A percentile compares a stretch with the other conserved stretches of the same genome.
Conservation (phyloP, 305 asterid genomes). For the Fraxinus sp. region DNA sequence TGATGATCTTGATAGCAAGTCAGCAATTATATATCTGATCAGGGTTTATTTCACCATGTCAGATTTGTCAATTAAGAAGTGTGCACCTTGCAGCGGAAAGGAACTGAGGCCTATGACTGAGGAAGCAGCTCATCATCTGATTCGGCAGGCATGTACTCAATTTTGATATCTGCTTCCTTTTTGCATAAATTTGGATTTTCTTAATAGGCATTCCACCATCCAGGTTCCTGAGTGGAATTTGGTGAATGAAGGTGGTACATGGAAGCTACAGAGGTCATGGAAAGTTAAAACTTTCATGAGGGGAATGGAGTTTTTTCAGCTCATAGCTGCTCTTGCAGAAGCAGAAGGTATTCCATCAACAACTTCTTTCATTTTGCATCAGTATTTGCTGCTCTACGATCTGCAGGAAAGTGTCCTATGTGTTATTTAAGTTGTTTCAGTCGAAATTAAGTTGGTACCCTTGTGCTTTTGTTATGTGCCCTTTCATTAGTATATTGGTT, state of each 20-base stretch:
- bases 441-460: neutral
- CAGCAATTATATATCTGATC: neutral
- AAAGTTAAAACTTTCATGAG: slow-evolving; percentile 79
- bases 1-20: neutral
- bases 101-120: slow-evolving; percentile 83
- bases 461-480: neutral
- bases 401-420: neutral
- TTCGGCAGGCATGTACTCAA: slow-evolving; percentile 42
- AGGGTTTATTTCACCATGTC: slow-evolving; percentile 24
- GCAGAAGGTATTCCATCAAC: slow-evolving; percentile 57
- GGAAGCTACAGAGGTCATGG: slow-evolving; percentile 80
- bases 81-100: slow-evolving; percentile 73
- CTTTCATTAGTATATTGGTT: neutral
- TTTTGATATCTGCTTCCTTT: neutral
- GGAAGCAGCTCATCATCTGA: slow-evolving; percentile 66
- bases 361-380: slow-evolving; percentile 16
- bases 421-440: neutral
- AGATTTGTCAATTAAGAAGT: slow-evolving; percentile 85
- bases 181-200: neutral
- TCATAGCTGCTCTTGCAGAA: slow-evolving; percentile 79
- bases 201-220: slow-evolving; percentile 16
- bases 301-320: slow-evolving; percentile 85
- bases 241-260: slow-evolving; percentile 55
- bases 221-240: slow-evolving; percentile 85
- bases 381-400: neutral